Base-by-base conservation (phyloP, 106 monocot genomes). In the Dendrobium nobile region DNA sequence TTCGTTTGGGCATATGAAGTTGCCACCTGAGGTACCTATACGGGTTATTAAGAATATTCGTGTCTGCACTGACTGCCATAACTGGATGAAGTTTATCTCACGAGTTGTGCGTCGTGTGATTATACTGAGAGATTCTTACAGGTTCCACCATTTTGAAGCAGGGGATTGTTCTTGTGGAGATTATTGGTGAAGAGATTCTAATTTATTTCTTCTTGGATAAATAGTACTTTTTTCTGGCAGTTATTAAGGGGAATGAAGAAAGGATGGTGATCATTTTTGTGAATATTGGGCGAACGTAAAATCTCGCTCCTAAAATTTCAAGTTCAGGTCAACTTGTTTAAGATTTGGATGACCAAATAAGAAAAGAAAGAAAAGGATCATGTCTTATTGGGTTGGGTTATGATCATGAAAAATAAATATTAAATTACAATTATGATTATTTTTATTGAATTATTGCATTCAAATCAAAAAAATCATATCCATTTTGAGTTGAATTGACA, bases 131-230 rank as follows among this genome's bases (percentile, higher is more conserved):
- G 95, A 95, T 86, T 82, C 87, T 43, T 92, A 89, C 77, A 85
- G 95, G 37, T 95, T 92, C 83, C 95, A 95, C 83, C 95, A 95
- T 85, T 95, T 95, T 87, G 85, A 92, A 78, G 87, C 47, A 18
- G 93, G 91, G 7, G 65, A 4, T 65, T 95, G 95, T 73, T 89
- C 92, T 41, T 95, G 95, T 82, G 80, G 83, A 80, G 90, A 93
- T 43, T 95, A 87, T 54, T 95, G 95, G 95, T 95, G 88, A 91
- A 81, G 47, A 18, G 0, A 27, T 76, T 27, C 10, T 76, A 10
- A 5, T 76, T 76, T 10, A 22, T 61, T 59, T 59, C 59, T 5
- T 7, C 22, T 59, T 59, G 59, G n/a, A 0, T 22, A n/a, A 24
- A 7, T 48, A 9, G 11, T 44, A 27, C 48, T 22, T 76, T 47